Base-by-base conservation (phyloP, 1,284 basidiomycete genomes). In the Leccinum subrobustum region DNA sequence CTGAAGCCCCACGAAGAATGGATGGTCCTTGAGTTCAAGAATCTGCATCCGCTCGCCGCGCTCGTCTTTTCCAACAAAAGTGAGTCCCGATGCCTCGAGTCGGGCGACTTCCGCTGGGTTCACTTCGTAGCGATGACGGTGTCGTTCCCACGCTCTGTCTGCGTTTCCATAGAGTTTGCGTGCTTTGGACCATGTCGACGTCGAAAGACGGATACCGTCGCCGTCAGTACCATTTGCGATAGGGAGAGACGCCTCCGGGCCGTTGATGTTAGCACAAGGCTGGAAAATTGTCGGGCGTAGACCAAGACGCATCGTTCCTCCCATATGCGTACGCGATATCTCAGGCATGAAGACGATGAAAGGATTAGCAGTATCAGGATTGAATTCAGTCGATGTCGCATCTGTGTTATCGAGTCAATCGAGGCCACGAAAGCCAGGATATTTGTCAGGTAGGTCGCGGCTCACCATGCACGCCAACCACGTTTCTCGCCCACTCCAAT, bases 291-390 rank as follows among this genome's bases (percentile, higher is more conserved):
- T 98, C 5, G 97, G 95, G 20, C 96, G 88, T 56, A 99, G 82
- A 23, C 96, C 96, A 14, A 98, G 85, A 20, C 96, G 89, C 96
- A 99, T 99, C 23, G 96, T 99, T 29, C 96, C 96, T 59, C 96
- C 96, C 84, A 99, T 93, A 68, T 99, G 95, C 6, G 96, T 98
- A 73, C 92, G 93, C 52, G 95, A 97, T 68, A 99, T 93, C 76
- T 99, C 96, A 31, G 96, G 96, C 96, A 99, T 99, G 84, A 96
- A 99, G 67, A 98, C 86, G 76, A 99, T 84, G 60, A 96, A 84
- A 0, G 92, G 92, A 65, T 93, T 81, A 35, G 81, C 77, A 2
- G 84, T 75, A 3, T 83, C 75, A 2, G 78, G 64, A 51, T 84
- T 78, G 67, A 99, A 92, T 77, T 99, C 96, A 27, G 87, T 79